These are phyloP conservation scores for Barnettozyma salicaria DNA, from an alignment of 805 yeast genomes.

Conservation along the genomic window DNA sequence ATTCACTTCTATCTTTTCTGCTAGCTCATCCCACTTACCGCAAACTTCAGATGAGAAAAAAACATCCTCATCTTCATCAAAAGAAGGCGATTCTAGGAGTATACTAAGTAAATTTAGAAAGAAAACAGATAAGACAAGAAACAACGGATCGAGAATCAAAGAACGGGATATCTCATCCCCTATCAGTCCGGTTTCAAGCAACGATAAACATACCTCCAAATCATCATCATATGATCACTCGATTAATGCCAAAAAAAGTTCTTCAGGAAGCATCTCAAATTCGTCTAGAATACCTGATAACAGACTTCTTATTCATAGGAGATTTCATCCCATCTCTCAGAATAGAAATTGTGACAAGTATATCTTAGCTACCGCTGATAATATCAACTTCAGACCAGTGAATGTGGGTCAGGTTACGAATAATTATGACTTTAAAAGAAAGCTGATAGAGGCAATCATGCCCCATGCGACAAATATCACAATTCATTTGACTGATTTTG, in stretches of 20 bases:
- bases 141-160: slow-evolving; percentile 11
- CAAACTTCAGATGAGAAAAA: slow-evolving; percentile 17
- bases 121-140: slow-evolving; percentile 13
- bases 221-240: slow-evolving; percentile 5
- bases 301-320: slow-evolving; percentile 28
- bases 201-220: slow-evolving; percentile 9
- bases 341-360: slow-evolving; percentile 29
- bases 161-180: slow-evolving; percentile 13
- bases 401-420: slow-evolving; percentile 30
- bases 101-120: slow-evolving; percentile 21
- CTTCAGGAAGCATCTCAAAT: slow-evolving; percentile 2
- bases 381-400: slow-evolving; percentile 46
- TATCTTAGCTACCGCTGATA: slow-evolving; percentile 62
- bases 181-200: slow-evolving; percentile 13
- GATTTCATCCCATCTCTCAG: slow-evolving; percentile 34
- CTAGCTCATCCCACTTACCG: slow-evolving; percentile 27
- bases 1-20: slow-evolving; percentile 33
- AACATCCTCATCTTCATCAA: slow-evolving; percentile 6
- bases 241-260: too few species aligned
- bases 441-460: slow-evolving; percentile 33
- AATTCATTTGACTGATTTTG: slow-evolving; percentile 65
- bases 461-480: slow-evolving; percentile 26
- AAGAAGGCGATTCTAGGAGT: slow-evolving; percentile 17
- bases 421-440: slow-evolving; percentile 34
- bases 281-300: slow-evolving; percentile 8